Conservation (phyloP, 1,139 yeast genomes). For the Candida neerlandica region DNA sequence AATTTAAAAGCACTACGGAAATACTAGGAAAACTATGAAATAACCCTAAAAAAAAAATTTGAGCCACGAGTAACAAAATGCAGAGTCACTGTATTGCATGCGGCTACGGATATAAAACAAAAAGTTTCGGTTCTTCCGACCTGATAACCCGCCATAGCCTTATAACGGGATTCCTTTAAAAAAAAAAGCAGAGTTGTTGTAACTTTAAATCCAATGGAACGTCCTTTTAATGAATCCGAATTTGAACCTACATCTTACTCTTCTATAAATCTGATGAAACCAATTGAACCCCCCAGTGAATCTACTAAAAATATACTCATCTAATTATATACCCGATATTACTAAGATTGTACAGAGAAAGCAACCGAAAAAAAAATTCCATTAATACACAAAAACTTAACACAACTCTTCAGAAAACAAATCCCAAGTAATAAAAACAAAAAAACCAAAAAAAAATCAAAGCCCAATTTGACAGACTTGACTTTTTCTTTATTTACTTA, state of each 20-base stretch:
- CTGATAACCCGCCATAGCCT: background rate
- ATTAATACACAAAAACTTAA: background rate
- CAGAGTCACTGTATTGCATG: background rate
- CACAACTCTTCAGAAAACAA: background rate
- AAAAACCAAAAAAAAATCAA: background rate
- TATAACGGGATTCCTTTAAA: background rate
- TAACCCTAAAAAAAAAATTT: background rate
- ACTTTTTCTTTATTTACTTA: background rate
- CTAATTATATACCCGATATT: slow-evolving; percentile 1
- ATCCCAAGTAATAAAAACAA: background rate
- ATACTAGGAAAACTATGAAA: background rate
- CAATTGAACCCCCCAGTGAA: background rate
- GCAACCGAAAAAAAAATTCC: background rate
- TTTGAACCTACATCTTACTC: background rate
- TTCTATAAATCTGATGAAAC: background rate
- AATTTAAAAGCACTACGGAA: too few species aligned
- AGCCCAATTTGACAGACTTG: background rate
- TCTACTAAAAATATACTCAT: background rate
- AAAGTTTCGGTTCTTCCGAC: background rate
- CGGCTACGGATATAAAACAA: background rate
- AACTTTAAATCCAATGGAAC: too few species aligned
- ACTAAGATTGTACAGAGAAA: slow-evolving; percentile 1
- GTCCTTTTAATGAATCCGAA: too few species aligned
- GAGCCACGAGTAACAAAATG: background rate
- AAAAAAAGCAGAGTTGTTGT: too few species aligned